phyloP scores from a whole-genome alignment of 768 basidiomycete species.

The Termitomyces titanicus region DNA sequence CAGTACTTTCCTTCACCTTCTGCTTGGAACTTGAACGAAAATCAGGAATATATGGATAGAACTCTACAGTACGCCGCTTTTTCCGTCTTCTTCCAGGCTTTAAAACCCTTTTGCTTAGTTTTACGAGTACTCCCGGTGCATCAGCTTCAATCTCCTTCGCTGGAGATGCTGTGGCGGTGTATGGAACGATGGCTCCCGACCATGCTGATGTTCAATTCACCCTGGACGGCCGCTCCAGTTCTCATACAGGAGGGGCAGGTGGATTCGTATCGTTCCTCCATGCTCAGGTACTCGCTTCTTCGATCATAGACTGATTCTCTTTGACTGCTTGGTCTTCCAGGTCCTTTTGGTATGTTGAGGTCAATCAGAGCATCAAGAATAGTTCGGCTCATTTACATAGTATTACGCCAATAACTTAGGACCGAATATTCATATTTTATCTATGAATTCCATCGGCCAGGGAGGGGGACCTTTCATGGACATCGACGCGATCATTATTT shows the following conservation, averaged over 20 bases:
- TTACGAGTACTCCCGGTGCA: constrained; percentile 33
- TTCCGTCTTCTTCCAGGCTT: neutral
- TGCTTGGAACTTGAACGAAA: constrained; percentile 32
- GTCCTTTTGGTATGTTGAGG: constrained; percentile 29
- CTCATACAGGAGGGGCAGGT: constrained; percentile 32
- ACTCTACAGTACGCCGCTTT: constrained; percentile 40
- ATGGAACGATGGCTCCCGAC: constrained; percentile 49
- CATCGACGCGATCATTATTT: constrained; percentile 38
- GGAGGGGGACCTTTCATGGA: constrained; percentile 37
- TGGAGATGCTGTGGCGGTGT: constrained; percentile 53
- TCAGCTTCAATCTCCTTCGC: constrained; percentile 40
- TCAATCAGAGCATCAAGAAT: neutral
- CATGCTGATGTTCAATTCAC: constrained; percentile 44
- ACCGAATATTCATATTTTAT: constrained; percentile 34
- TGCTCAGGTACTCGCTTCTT: constrained; percentile 17
- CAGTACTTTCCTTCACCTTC: constrained; percentile 32
- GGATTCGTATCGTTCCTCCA: constrained; percentile 31
- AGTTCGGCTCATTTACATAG: constrained; percentile 18
- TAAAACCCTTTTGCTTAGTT: constrained; percentile 25
- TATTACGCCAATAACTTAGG: constrained; percentile 39
- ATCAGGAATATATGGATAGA: constrained; percentile 27
- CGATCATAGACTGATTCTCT: neutral
- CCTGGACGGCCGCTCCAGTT: constrained; percentile 35
- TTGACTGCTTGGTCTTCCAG: constrained; percentile 11
- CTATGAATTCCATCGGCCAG: constrained; percentile 29